phyloP scores from a whole-genome alignment of 2,329 filamentous ascomycete genomes.

The Chaetomium strumarium region DNA sequence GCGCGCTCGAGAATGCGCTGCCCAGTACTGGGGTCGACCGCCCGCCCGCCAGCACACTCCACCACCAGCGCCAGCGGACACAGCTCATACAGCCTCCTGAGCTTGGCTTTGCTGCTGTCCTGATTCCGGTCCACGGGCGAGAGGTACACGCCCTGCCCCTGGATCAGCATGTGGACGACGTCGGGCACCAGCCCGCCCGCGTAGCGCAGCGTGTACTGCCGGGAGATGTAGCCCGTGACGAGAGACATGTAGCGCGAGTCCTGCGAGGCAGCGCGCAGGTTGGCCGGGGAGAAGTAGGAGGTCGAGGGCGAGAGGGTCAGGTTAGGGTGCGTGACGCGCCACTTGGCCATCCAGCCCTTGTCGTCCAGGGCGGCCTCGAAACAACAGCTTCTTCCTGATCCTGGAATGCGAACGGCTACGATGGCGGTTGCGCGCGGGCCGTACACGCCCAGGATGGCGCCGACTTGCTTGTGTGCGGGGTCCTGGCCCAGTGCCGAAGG shows the following conservation, averaged over 20 bases:
- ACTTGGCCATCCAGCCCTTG: conserved; percentile 5
- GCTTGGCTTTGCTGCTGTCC: conserved; percentile 45
- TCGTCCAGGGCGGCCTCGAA: conserved; percentile 45
- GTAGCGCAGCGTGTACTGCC: conserved; percentile 55
- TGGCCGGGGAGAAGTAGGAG: conserved; percentile 57
- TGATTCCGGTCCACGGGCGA: conserved; percentile 44
- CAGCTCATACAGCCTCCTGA: conserved; percentile 54
- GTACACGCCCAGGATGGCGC: conserved; percentile 46
- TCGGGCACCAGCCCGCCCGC: conserved; percentile 57
- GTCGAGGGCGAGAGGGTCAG: conserved; percentile 43
- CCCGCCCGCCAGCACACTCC: conserved; percentile 53
- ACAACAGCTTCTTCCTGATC: conserved; percentile 34
- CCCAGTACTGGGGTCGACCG: conserved; percentile 44
- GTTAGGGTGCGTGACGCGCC: conserved; percentile 36
- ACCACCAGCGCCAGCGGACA: conserved; percentile 54
- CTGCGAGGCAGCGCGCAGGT: conserved; percentile 52
- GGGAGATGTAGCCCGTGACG: conserved; percentile 43
- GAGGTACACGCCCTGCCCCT: conserved; percentile 57
- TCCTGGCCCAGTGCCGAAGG: conserved; percentile 36
- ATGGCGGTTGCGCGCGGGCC: conserved; percentile 52
- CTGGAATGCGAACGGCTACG: conserved; percentile 34
- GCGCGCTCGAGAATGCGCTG: conserved; percentile 35
- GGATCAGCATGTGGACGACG: conserved; percentile 52
- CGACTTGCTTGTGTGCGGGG: conserved; percentile 40
- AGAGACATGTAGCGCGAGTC: conserved; percentile 43